These are phyloP conservation scores for Termitomyces sp. DNA, from an alignment of 768 basidiomycete species.

Conservation along the genomic window DNA sequence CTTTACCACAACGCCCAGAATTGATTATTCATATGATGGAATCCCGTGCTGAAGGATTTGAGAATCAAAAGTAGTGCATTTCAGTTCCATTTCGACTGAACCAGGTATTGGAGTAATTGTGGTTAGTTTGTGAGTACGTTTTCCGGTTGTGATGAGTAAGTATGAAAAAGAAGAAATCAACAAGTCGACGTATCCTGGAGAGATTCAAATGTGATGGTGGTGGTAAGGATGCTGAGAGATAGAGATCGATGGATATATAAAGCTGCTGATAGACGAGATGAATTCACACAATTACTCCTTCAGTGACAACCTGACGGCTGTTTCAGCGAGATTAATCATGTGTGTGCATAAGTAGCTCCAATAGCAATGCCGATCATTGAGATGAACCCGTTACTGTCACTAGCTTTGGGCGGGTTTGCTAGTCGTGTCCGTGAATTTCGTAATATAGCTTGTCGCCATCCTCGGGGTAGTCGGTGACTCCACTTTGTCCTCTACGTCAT, in stretches of 20 bases:
- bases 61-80: neutral
- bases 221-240: neutral
- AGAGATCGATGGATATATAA: too few species aligned
- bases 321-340: too few species aligned
- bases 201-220: neutral
- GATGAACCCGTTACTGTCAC: neutral
- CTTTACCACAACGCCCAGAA: neutral
- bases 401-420: neutral
- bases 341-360: neutral
- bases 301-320: neutral
- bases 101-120: neutral
- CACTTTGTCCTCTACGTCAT: conserved; percentile 2
- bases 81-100: neutral
- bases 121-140: neutral
- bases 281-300: neutral
- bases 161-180: neutral
- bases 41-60: neutral
- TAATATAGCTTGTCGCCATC: conserved; percentile 1
- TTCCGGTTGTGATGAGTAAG: neutral
- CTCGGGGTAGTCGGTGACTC: conserved; percentile 12
- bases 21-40: neutral
- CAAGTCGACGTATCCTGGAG: neutral
- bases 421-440: neutral
- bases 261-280: neutral
- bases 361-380: neutral